Base-by-base conservation (phyloP, 768 basidiomycete genomes). In the Tylopilus balloui region DNA sequence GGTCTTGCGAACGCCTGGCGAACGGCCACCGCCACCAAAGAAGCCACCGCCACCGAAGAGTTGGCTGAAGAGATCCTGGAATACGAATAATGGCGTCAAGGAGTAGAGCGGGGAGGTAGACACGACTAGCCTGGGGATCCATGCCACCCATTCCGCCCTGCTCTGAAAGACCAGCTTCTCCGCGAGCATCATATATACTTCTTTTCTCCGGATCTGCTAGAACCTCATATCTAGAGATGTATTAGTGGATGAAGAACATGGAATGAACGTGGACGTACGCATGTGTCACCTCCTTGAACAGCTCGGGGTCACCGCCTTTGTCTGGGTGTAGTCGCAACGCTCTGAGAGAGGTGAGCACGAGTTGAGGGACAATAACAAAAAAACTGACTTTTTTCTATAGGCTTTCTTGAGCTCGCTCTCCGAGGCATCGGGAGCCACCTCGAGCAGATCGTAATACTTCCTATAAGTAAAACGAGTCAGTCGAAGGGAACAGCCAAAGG, bases 251-350 rank as follows among this genome's bases (percentile, higher is more conserved):
- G 3, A 39, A 25, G 27, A 25, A 31, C 6, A 31, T 9, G 48
- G 42, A 34, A 52, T 32, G 53, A 31, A 20, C 14, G 24, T 19
- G 41, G 37, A 78, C 90, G 53, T 76, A 92, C 87, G 91, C 91
- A 73, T 92, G 91, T 10, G 91, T 94, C 31, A 98, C 88, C 66
- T 97, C 92, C 66, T 98, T 97, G 84, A 98, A 98, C 46, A 88
- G 69, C 69, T 98, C 95, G 21, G 92, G 92, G 61, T 96, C 94
- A 49, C 93, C 93, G 40, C 93, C 92, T 71, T 94, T 94, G 78
- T 93, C 91, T 19, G 91, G 91, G 66, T 93, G 91, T 56, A 92
- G 71, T 49, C 86, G 81, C 43, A 93, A 69, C 10, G 91, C 91
- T 69, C 91, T 93, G 50, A 35, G 46, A 46, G 56, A 44, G 20